These are phyloP conservation scores for Pestalotiopsis fici DNA, from an alignment of 2,329 filamentous ascomycete species.

Conservation along the genomic window DNA sequence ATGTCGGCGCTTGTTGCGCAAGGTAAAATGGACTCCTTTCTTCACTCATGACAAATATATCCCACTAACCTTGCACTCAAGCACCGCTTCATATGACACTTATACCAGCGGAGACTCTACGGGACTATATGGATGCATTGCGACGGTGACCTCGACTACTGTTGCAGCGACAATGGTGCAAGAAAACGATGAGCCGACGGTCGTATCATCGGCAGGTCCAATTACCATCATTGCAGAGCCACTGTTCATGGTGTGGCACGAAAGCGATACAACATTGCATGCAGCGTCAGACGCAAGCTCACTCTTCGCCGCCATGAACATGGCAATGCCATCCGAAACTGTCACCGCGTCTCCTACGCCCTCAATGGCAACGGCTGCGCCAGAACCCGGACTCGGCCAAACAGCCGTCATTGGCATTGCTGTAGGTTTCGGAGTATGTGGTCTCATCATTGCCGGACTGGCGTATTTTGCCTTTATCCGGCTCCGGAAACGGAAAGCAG, in stretches of 20 bases:
- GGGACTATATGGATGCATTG: not conserved
- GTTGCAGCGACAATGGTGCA: slow-evolving; percentile 1
- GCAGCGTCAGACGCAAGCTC: slow-evolving; percentile 8
- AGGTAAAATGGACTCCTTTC: not conserved
- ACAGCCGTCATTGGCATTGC: slow-evolving; percentile 1
- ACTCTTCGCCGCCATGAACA: slow-evolving; percentile 8
- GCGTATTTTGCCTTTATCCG: not conserved
- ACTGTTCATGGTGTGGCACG: slow-evolving; percentile 11
- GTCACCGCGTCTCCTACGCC: not conserved
- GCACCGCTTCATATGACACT: not conserved
- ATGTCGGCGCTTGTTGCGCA: slow-evolving; percentile 9
- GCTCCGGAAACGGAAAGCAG: not conserved
- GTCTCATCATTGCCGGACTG: slow-evolving; percentile 1
- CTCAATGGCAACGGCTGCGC: not conserved
- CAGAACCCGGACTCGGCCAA: not conserved
- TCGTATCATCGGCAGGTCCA: not conserved
- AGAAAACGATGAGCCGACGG: not conserved
- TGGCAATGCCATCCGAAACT: not conserved
- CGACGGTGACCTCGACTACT: not conserved
- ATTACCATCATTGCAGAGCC: slow-evolving; percentile 8
- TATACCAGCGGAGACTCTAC: not conserved
- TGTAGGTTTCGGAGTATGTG: slow-evolving; percentile 1
- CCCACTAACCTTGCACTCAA: not conserved
- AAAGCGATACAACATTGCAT: slow-evolving; percentile 6
- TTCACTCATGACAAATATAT: too few relatives aligned